These are phyloP conservation scores for Solanum chiquidenum DNA, from an alignment of 257 asterid species.

Conservation along the genomic window DNA sequence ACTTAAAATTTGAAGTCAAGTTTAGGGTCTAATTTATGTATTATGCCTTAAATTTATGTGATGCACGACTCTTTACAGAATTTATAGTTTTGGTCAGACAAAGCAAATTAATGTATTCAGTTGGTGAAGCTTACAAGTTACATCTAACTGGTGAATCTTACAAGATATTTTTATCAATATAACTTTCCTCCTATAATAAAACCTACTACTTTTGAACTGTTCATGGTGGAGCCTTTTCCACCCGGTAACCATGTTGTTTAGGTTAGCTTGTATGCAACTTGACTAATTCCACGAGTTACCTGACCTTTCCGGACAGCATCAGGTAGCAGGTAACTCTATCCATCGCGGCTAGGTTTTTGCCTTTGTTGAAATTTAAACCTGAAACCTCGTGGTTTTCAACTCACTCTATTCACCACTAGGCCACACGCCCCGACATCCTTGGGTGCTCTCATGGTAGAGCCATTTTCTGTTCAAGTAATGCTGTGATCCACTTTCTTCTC, in stretches of 20 bases:
- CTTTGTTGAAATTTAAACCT: no score
- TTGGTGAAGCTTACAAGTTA: background rate
- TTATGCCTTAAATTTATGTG: no score
- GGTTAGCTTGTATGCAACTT: no score
- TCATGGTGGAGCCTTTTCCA: background rate
- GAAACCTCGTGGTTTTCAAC: background rate
- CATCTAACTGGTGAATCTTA: background rate
- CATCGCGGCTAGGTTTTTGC: no score
- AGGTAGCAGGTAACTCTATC: no score
- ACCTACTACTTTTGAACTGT: background rate
- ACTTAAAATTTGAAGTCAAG: no score
- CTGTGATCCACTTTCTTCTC: background rate
- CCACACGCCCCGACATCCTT: background rate
- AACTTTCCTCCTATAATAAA: background rate
- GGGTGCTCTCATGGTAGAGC: background rate
- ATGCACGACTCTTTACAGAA: background rate
- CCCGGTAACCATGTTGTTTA: no score
- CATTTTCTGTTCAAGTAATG: background rate
- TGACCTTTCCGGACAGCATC: no score
- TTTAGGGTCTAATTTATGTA: no score
- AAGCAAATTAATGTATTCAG: background rate
- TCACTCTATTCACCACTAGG: background rate
- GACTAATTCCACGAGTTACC: no score
- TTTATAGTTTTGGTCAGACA: background rate
- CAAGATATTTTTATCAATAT: background rate